phyloP scores from a whole-genome alignment of 2,329 filamentous ascomycete species.

The Aphanocladium album region DNA sequence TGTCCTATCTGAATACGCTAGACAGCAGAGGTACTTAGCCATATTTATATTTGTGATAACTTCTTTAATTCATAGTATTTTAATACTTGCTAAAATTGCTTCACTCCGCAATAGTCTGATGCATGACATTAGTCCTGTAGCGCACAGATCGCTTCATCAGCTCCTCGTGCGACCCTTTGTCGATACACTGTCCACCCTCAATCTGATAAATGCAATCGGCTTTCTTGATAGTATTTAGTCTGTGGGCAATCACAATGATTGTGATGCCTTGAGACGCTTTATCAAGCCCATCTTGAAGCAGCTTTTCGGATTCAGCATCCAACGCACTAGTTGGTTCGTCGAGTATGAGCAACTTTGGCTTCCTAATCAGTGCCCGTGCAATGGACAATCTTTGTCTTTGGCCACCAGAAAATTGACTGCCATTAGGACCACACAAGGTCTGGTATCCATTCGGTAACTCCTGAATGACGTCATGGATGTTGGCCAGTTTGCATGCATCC shows the following conservation, averaged over 20 bases:
- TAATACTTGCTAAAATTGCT: background rate
- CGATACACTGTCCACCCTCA: conserved; percentile 34
- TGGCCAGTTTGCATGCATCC: conserved; percentile 51
- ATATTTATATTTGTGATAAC: too few species aligned
- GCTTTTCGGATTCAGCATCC: conserved; percentile 54
- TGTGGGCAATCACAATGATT: conserved; percentile 39
- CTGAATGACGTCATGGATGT: conserved; percentile 55
- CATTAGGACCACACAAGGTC: conserved; percentile 55
- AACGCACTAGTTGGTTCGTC: conserved; percentile 68
- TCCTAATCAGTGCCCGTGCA: conserved; percentile 60
- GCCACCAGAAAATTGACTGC: conserved; percentile 61
- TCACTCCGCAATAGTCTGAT: background rate
- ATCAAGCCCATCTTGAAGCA: conserved; percentile 44
- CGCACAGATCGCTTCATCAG: conserved; percentile 1
- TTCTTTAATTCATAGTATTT: background rate
- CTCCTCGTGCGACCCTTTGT: conserved; percentile 29
- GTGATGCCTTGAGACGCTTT: conserved; percentile 24
- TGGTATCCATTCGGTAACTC: conserved; percentile 52
- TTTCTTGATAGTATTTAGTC: conserved; percentile 38
- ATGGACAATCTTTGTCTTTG: conserved; percentile 67
- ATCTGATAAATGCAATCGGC: conserved; percentile 41
- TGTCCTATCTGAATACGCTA: background rate
- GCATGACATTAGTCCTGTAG: conserved; percentile 7
- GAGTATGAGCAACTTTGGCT: conserved; percentile 60
- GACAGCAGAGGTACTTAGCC: background rate